Evolutionary conservation across 2,329 filamentous ascomycete species (phyloP), one percentile per base, ranked within the genome.

Genomic region (Lizonia empirigonia): DNA sequence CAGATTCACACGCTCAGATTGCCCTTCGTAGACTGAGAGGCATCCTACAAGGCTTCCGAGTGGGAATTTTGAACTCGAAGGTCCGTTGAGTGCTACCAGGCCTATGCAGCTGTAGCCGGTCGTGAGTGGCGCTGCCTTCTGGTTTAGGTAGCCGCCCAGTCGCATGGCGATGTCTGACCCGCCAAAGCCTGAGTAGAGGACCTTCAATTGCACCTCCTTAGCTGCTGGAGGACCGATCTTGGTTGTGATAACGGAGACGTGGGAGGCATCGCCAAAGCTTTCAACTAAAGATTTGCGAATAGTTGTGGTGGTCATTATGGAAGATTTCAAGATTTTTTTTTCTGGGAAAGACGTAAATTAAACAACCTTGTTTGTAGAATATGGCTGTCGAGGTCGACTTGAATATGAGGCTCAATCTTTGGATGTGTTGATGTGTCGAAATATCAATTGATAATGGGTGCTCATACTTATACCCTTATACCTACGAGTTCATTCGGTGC

Each of bases 111-210:
- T 76, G 67, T 81, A 82, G 37, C 80, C 79, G 0, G 79, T 78
- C 0, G 77, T 80, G 1, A 82, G 61, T 2, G 79, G 79, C 0
- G 78, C 74, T 9, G 69, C 65, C 44, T 61, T 74, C 56, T 80
- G 77, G 47, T 77, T 56, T 1, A 78, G 78, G 54, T 81, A 81
- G n/a, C 55, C 57, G 47, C 79, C 79, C 16, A 73, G 64, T 18
- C 79, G 76, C 79, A 81, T 81, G 55, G 76, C 75, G 62, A 80
- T 73, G 59, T 82, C 79, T 51, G 72, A 64, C 27, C 79, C 79
- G 1, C 73, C 71, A 66, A 82, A 80, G 40, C 77, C 76, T 2
- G 78, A 63, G 65, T 80, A 80, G 46, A 78, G 60, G 50, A 80
- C 74, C 40, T 75, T 73, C 50, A 80, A 70, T 41, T 78, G 79